Base-by-base conservation (phyloP, 2,329 filamentous ascomycete species). In the Lachnellula arida region DNA sequence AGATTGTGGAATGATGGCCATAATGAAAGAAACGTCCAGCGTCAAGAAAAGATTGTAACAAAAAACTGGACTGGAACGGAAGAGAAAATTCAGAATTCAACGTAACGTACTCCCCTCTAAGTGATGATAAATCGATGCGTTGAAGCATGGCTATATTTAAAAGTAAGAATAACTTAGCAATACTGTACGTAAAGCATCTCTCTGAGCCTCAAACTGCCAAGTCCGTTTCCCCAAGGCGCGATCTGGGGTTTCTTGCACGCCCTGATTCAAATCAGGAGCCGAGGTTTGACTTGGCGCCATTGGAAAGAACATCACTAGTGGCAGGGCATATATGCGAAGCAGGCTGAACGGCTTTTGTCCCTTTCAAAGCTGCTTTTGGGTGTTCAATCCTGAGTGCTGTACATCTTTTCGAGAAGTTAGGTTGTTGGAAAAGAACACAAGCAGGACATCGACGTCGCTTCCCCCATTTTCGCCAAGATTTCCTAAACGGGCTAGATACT, bases 21-120 rank as follows among this genome's bases (percentile, higher is more conserved):
- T 61, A 22, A 47, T 53, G 53, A 58, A 56, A 58, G 42, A 56
- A 57, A 65, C 63, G 61, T 50, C 50, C 63, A 65, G 63, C 63
- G 61, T 63, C 46, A 59, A 58, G 52, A 14, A 54, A 60, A 49
- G 46, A 59, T 54, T 39, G 35, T 22, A 52, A 23, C 23, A 52
- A 23, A 48, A 42, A 53, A 51, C 17, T 9, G 42, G 19, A 44
- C 15, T 9, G 19, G 15, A 8, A 53, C 46, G 23, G 32, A 48
- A 53, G 37, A 9, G 12, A 50, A 49, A 37, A n/a, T 8, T 23
- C 44, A 56, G 43, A 14, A 49, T 34, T 22, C 28, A 46, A 37
- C 46, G 23, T 15, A 35, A 44, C n/a, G n/a, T n/a, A n/a, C 23
- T 19, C 51, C 32, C 44, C 22, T 42, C 46, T 37, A 22, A 46